Evolutionary conservation across 225 moss, liverwort and hornwort genomes (phyloP).

Genomic region (Sphagnum contortum): DNA sequence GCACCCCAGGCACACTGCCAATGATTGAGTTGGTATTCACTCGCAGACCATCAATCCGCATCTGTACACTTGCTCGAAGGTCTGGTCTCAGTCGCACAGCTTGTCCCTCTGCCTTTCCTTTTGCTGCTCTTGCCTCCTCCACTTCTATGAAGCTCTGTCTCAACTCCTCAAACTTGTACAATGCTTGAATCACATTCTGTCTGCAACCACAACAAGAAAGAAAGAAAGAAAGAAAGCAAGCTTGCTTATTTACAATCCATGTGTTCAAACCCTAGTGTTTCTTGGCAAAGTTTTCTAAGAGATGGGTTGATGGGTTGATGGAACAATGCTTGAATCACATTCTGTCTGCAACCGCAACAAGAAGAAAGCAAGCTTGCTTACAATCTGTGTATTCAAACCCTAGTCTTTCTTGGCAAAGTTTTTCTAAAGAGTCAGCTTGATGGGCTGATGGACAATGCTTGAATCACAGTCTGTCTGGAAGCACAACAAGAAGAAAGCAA

Average conservation of each 20-base stretch:
- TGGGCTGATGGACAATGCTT: no score
- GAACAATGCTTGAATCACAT: neutral
- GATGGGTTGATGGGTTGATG: no score
- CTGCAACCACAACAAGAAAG: neutral
- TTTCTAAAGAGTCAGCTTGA: no score
- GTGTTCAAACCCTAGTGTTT: neutral
- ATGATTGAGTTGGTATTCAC: conserved; percentile 3
- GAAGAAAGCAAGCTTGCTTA: neutral
- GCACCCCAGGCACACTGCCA: conserved; percentile 6
- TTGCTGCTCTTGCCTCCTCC: neutral
- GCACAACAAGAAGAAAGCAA: neutral
- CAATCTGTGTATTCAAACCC: neutral
- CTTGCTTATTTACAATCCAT: neutral
- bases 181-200: conserved; percentile 2
- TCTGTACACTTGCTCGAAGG: conserved; percentile 1
- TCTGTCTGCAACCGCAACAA: neutral
- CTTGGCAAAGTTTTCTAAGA: neutral
- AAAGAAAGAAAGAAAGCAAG: neutral
- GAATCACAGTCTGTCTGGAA: neutral
- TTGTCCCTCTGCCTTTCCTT: neutral
- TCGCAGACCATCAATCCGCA: conserved; percentile 3
- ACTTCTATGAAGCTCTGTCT: conserved; percentile 4
- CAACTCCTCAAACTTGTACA: conserved; percentile 6
- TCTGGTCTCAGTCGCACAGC: conserved; percentile 1
- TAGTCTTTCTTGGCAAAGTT: no score